These are phyloP conservation scores for Colletotrichum abscissum DNA, from an alignment of 2,329 filamentous ascomycete genomes.

Conservation along the genomic window DNA sequence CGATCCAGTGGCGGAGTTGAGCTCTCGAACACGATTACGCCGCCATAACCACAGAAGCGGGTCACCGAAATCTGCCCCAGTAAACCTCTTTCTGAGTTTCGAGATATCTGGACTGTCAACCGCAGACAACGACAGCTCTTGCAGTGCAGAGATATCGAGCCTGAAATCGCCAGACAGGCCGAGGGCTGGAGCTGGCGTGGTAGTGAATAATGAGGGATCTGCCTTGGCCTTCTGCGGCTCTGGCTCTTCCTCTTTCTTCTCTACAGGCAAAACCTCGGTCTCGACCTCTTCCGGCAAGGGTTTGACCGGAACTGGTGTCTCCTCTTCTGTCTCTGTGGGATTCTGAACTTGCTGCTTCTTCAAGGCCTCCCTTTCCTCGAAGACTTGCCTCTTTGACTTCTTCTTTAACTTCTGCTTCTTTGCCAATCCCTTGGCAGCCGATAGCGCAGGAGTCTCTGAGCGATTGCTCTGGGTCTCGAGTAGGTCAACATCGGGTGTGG, in stretches of 20 bases:
- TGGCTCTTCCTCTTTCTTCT: conserved; percentile 48
- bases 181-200: conserved; percentile 59
- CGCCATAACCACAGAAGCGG: conserved; percentile 69
- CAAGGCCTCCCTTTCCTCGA: conserved; percentile 73
- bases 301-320: conserved; percentile 40
- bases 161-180: conserved; percentile 56
- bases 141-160: conserved; percentile 58
- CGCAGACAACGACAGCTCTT: conserved; percentile 53
- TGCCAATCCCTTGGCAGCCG: conserved; percentile 62
- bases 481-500: conserved; percentile 58
- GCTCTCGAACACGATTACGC: conserved; percentile 64
- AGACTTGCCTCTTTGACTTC: conserved; percentile 82
- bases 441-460: conserved; percentile 58
- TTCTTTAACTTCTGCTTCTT: conserved; percentile 74
- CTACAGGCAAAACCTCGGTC: conserved; percentile 33
- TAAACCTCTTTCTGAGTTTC: conserved; percentile 61
- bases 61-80: conserved; percentile 56
- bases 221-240: conserved; percentile 42
- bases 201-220: conserved; percentile 61
- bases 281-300: conserved; percentile 48
- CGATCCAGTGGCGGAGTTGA: conserved; percentile 55
- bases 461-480: conserved; percentile 58
- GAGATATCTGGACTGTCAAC: conserved; percentile 61
- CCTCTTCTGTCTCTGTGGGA: conserved; percentile 42
- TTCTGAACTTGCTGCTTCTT: conserved; percentile 65